Conservation (phyloP, 2,329 filamentous ascomycete species). For the Fusarium marasasianum region DNA sequence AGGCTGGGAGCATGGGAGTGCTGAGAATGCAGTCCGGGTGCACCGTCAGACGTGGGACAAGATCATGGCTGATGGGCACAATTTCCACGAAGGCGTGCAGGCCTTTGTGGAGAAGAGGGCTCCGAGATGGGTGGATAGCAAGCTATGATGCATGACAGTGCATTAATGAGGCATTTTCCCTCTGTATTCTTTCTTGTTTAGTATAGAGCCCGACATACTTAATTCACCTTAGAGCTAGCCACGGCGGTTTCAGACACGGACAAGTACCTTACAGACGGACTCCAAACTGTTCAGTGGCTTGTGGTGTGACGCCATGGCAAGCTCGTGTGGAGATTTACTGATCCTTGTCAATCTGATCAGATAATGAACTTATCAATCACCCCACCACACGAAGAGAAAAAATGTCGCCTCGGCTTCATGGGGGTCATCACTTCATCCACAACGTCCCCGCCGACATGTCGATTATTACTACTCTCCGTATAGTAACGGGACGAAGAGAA, state of each 20-base stretch:
- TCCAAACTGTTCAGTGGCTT: neutral
- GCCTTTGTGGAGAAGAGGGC: conserved; percentile 79
- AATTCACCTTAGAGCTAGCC: neutral
- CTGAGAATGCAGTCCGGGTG: conserved; percentile 65
- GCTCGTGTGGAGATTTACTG: conserved; percentile 5
- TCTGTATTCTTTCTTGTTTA: neutral
- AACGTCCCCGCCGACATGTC: conserved; percentile 15
- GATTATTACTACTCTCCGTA: conserved; percentile 26
- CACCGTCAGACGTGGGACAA: conserved; percentile 62
- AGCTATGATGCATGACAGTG: conserved; percentile 51
- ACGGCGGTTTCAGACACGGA: neutral
- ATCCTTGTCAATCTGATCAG: conserved; percentile 34
- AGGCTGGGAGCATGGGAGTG: conserved; percentile 73
- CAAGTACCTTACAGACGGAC: neutral
- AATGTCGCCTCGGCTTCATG: neutral
- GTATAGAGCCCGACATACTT: neutral
- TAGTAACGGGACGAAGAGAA: neutral
- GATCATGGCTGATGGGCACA: conserved; percentile 69
- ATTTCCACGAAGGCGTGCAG: conserved; percentile 74
- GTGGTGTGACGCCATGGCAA: conserved; percentile 24
- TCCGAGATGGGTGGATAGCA: conserved; percentile 70
- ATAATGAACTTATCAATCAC: conserved; percentile 39
- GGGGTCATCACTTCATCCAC: neutral
- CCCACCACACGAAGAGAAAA: conserved; percentile 17
- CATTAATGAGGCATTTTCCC: conserved; percentile 22